Percentiles rank a stretch among this genome's conserved stretches.
These are phyloP conservation scores for Asterochloris sp. DNA, from an alignment of 139 green algal genomes.

Conservation along the genomic window DNA sequence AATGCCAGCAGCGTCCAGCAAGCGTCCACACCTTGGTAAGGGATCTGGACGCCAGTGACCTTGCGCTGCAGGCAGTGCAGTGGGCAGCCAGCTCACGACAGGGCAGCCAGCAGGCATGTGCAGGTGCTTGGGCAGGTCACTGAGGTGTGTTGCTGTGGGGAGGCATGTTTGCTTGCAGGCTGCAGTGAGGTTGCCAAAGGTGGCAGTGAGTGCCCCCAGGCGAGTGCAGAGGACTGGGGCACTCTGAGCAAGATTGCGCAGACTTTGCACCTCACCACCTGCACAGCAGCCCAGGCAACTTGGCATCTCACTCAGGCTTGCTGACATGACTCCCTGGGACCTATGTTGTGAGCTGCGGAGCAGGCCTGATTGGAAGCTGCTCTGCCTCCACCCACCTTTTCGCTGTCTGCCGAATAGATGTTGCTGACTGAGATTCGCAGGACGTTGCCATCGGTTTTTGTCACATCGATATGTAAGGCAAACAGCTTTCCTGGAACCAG, in stretches of 20 bases:
- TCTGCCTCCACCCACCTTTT: constrained; percentile 30
- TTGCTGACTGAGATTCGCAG: constrained; percentile 63
- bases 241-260: not conserved
- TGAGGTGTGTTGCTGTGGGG: not conserved
- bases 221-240: not conserved
- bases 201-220: not conserved
- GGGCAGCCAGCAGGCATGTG: not conserved
- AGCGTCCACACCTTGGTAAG: constrained; percentile 29
- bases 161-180: not conserved
- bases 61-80: constrained; percentile 44
- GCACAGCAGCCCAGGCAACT: not conserved
- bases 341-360: not conserved
- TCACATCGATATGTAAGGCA: constrained; percentile 57
- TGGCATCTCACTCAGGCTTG: not conserved
- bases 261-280: not conserved
- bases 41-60: constrained; percentile 33
- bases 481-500: constrained; percentile 46
- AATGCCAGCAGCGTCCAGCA: constrained; percentile 62
- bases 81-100: too few relatives aligned
- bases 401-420: constrained; percentile 42
- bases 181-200: not conserved
- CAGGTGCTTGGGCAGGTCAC: not conserved
- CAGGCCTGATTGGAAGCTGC: not conserved
- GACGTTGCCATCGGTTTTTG: constrained; percentile 38
- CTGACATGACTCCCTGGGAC: not conserved